Evolutionary conservation across 495 filamentous ascomycete genomes (phyloP), one percentile per base, ranked within the genome.

Genomic region (Penicillium paradoxum): DNA sequence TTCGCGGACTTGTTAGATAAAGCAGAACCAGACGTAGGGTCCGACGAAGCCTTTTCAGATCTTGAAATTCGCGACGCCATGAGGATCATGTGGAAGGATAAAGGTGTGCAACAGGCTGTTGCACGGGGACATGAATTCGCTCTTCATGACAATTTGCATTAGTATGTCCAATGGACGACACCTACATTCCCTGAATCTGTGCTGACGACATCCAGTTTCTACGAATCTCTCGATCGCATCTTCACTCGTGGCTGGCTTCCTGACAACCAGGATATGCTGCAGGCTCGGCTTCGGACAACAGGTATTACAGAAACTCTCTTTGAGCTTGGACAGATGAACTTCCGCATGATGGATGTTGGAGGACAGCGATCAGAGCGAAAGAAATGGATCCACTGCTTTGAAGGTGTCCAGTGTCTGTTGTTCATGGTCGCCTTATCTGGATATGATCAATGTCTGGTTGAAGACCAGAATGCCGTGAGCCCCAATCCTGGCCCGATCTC

Each of bases 361-460:
- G 93, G 93, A 46, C 93, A 98, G 70, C 78, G 93, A 58, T 97
- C 95, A 19, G 93, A 98, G 61, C 86, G 93, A 46, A 98, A 98
- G 81, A 98, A 98, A 72, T 98, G 93, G 93, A 97, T 98, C 58
- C 93, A 98, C 66, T 97, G 93, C 72, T 98, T 98, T 68, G 93
- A 98, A 64, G 95, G 95, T 62, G 93, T 98, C 55, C 91, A 90
- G 51, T 88, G 87, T 65, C 76, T 98, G 33, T 78, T 98, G 40
- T 98, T 98, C 73, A 81, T 98, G 63, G 93, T 96, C 44, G 93
- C 93, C 30, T 86, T 98, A 57, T 96, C 90, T 53, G 93, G 92
- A 33, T 98, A 97, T 65, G 93, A 98, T 67, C 93, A 98, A 70
- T 92, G 92, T 60, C 74, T 98, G 18, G 89, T 97, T 3, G 93